These are phyloP conservation scores for Saccharomycopsis sp. DNA, from an alignment of 805 yeast species.

Conservation along the genomic window DNA sequence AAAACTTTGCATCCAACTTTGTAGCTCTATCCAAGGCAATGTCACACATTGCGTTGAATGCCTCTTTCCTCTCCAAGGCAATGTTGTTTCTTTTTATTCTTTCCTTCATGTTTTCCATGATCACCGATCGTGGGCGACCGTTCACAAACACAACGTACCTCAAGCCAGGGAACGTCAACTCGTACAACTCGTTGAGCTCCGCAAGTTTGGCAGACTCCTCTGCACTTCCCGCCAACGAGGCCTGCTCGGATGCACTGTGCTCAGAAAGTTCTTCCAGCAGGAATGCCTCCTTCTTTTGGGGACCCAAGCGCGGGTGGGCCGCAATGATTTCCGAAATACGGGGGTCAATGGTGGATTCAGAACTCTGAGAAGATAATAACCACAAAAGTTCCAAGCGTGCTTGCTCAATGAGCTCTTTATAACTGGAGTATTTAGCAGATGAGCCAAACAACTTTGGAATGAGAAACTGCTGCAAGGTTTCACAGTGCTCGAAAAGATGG, in stretches of 20 bases:
- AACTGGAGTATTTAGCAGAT: slow-evolving; percentile 23
- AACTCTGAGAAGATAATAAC: slow-evolving; percentile 24
- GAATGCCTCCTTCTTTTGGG: slow-evolving; percentile 4
- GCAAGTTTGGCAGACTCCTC: slow-evolving; percentile 43
- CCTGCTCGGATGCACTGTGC: slow-evolving; percentile 68
- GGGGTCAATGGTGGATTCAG: slow-evolving; percentile 22
- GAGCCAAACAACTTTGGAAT: slow-evolving; percentile 26
- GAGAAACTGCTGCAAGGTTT: slow-evolving; percentile 32
- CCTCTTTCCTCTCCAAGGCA: slow-evolving; percentile 48
- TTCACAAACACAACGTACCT: slow-evolving; percentile 85
- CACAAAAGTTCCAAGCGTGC: slow-evolving; percentile 32
- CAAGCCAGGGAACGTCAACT: slow-evolving; percentile 55
- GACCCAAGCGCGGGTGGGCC: slow-evolving; percentile 85
- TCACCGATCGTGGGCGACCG: slow-evolving; percentile 59
- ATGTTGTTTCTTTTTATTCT: slow-evolving; percentile 53
- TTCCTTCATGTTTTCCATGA: slow-evolving; percentile 52
- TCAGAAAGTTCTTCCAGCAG: slow-evolving; percentile 42
- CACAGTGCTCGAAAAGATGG: slow-evolving; percentile 60
- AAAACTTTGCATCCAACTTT: no score
- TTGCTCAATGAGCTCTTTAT: slow-evolving; percentile 36
- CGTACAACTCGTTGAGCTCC: slow-evolving; percentile 53
- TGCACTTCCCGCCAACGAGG: slow-evolving; percentile 39
- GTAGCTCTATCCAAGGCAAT: slow-evolving; percentile 71
- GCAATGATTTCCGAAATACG: slow-evolving; percentile 52
- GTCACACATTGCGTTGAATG: slow-evolving; percentile 85